Conservation (phyloP, 2,329 filamentous ascomycete genomes). For the Tolypocladium inflatum region DNA sequence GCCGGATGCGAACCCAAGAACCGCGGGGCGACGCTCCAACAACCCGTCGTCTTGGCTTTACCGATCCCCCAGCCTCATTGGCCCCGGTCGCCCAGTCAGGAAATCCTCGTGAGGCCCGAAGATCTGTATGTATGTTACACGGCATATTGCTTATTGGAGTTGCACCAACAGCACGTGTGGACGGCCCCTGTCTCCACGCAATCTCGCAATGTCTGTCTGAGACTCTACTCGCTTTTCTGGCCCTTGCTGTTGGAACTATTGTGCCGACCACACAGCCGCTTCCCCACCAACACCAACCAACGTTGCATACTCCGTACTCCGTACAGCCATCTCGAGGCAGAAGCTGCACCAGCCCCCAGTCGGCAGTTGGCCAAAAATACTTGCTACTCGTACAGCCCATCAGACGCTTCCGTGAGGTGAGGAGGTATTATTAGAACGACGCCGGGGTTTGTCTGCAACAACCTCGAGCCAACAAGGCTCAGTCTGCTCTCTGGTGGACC, state of each 20-base stretch:
- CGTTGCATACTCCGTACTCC: not conserved
- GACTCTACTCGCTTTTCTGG: not conserved
- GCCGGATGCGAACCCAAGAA: not conserved
- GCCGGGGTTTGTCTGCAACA: not conserved
- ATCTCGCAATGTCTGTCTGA: not conserved
- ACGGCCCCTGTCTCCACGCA: not conserved
- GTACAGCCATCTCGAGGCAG: not conserved
- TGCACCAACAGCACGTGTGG: not conserved
- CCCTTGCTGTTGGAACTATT: not conserved
- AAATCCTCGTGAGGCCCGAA: not conserved
- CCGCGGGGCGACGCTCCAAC: not conserved
- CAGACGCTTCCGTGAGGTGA: not conserved
- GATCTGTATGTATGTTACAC: not conserved
- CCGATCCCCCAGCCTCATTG: not conserved
- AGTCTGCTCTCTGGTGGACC: not conserved
- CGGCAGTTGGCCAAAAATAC: not conserved
- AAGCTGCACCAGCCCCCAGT: not conserved
- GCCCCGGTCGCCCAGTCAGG: not conserved
- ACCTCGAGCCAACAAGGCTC: not conserved
- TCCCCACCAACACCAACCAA: not conserved
- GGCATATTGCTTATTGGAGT: not conserved
- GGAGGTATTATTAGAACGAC: not conserved
- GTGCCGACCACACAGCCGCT: not conserved
- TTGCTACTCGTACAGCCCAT: not conserved
- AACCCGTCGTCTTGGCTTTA: not conserved